Evolutionary conservation across 306 rosid species (phyloP), one percentile per base, ranked within the genome.

Genomic region (Castanea mollissima): DNA sequence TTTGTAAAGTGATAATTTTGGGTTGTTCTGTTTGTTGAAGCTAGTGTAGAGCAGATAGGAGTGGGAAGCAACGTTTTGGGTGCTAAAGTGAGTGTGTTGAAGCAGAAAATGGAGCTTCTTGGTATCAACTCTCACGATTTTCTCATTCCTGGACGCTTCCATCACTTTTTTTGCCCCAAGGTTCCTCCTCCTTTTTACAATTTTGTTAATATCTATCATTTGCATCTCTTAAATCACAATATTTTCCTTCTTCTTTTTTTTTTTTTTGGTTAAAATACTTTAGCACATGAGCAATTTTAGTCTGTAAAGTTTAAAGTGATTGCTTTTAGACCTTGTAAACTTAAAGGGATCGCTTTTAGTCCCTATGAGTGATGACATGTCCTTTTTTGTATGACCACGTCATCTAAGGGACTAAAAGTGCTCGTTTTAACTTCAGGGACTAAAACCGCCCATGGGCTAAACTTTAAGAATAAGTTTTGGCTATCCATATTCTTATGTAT

Each of bases 121-220:
- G 97, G 93, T 62, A 86, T 94, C 56, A 63, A 54, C 55, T 82
- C 81, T 72, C 87, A 83, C 25, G 80, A 86, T 62, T 83, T 90
- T 59, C 91, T 87, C 81, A 81, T 81, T 63, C 93, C 97, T 74
- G 95, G 92, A 44, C 79, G 69, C 65, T 92, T 85, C 82, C 86
- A 88, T 81, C 89, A 87, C 76, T 38, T 91, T 56, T 77, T 79
- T 71, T 94, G 99, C 79, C 97, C 99, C 58, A 94, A 88, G 94
- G 97, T 94, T 83, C 79, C 64, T 76, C 20, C 74, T 64, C 21
- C 34, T 35, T 74, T n/a, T n/a, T n/a, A n/a, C n/a, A n/a, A n/a
- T n/a, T n/a, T n/a, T 20, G 14, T 55, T 31, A 4, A 54, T 9
- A 54, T 9, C 20, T 4, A 34, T 69, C 58, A 51, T 25, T 25